These are phyloP conservation scores for Colletotrichum plurivorum DNA, from an alignment of 2,329 filamentous ascomycete genomes.

Conservation along the genomic window DNA sequence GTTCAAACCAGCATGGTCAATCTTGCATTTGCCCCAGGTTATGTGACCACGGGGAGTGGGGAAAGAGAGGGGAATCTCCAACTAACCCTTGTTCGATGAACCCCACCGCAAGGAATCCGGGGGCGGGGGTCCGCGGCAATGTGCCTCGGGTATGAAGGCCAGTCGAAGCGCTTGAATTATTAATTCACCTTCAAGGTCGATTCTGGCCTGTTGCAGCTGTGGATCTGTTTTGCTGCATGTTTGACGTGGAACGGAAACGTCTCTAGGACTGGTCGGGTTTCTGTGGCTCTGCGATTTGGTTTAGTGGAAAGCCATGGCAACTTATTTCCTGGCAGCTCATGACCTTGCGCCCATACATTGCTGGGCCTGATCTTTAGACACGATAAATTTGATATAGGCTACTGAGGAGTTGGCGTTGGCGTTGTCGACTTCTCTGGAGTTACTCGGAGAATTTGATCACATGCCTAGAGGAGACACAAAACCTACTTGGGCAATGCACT, in stretches of 20 bases:
- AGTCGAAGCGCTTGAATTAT: constrained; percentile 4
- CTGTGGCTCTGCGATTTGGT: background rate
- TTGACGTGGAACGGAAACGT: background rate
- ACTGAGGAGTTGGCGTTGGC: no score
- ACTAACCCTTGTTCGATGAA: constrained; percentile 4
- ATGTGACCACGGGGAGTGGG: constrained; percentile 12
- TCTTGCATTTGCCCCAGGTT: constrained; percentile 20
- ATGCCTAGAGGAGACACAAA: no score
- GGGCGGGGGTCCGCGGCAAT: constrained; percentile 27
- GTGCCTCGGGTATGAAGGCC: constrained; percentile 17
- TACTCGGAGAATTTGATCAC: no score
- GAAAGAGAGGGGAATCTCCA: background rate
- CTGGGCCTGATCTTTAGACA: no score
- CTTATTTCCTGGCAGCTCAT: background rate
- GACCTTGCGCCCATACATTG: no score
- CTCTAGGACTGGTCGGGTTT: background rate
- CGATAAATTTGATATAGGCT: no score
- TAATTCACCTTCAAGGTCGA: constrained; percentile 6
- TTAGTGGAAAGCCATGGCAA: no score
- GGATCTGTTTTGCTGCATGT: background rate
- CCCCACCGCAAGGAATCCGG: constrained; percentile 26
- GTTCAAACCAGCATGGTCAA: background rate
- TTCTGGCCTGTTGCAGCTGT: background rate
- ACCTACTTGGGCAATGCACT: no score
- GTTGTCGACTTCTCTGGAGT: no score